Evolutionary conservation across 106 monocot genomes (phyloP).

Genomic region (Acorus gramineus): DNA sequence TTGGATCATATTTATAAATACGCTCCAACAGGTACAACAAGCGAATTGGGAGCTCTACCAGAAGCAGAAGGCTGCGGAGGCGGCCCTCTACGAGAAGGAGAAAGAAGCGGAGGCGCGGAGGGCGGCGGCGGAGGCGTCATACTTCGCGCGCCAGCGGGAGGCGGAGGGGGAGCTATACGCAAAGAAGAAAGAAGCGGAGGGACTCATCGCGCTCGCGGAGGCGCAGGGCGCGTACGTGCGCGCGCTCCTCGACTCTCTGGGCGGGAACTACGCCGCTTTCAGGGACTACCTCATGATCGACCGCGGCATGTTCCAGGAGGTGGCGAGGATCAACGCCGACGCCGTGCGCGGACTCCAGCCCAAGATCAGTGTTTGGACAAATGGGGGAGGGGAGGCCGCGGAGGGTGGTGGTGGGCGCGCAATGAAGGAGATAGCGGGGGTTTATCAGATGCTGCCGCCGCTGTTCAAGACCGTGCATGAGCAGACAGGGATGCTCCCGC

Average conservation of each 20-base stretch:
- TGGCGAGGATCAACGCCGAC: conserved; percentile 38
- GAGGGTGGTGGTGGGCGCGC: conserved; percentile 11
- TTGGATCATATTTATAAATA: not conserved
- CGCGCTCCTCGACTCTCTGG: conserved; percentile 26
- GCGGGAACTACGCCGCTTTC: conserved; percentile 37
- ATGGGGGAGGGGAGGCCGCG: not conserved
- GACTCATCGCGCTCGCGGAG: conserved; percentile 25
- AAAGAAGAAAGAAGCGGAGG: conserved; percentile 53
- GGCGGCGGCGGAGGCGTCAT: conserved; percentile 28
- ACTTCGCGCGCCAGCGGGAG: conserved; percentile 36
- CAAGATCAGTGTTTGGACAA: conserved; percentile 61
- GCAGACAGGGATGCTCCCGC: conserved; percentile 71
- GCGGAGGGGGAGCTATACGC: conserved; percentile 61
- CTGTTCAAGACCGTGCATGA: conserved; percentile 68
- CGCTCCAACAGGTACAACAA: conserved; percentile 42
- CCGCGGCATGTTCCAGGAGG: conserved; percentile 40
- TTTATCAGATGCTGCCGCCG: conserved; percentile 68
- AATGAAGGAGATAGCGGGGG: conserved; percentile 74
- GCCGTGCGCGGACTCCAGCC: conserved; percentile 45
- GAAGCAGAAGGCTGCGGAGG: conserved; percentile 61
- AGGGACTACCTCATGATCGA: conserved; percentile 70
- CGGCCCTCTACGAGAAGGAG: conserved; percentile 44
- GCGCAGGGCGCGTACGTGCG: conserved; percentile 39
- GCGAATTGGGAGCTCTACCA: conserved; percentile 61
- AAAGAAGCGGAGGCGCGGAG: conserved; percentile 29